A percentile compares a stretch with the other conserved stretches of the same genome.
These are phyloP conservation scores for Sorghum bicolor DNA, from an alignment of 176 grass and related monocot species.

Conservation along the genomic window DNA sequence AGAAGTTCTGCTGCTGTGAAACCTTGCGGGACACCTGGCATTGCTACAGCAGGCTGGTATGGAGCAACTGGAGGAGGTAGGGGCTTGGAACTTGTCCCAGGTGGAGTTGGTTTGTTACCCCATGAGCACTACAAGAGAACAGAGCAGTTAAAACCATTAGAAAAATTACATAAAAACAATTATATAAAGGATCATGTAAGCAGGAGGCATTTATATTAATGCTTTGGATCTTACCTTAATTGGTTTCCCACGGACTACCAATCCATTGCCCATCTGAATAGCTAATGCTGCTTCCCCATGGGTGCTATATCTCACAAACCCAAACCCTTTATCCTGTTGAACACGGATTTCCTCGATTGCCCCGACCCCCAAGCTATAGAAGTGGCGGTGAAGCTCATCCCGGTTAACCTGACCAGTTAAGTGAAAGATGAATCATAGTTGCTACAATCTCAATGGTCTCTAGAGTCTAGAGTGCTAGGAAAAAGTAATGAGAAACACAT, in stretches of 20 bases:
- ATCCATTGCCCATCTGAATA: slow-evolving; percentile 79
- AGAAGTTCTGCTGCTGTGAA: slow-evolving; percentile 62
- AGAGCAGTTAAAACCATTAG: not conserved
- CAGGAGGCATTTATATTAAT: slow-evolving; percentile 7
- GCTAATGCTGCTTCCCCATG: slow-evolving; percentile 77
- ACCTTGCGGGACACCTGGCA: slow-evolving; percentile 53
- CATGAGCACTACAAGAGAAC: slow-evolving; percentile 63
- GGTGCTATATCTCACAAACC: slow-evolving; percentile 74
- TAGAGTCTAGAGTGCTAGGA: not conserved
- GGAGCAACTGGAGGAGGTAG: slow-evolving; percentile 55
- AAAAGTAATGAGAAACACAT: slow-evolving; percentile 15
- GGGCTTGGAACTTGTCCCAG: slow-evolving; percentile 66
- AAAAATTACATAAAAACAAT: not conserved
- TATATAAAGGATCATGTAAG: not conserved
- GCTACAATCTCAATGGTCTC: not conserved
- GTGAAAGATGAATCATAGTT: slow-evolving; percentile 22
- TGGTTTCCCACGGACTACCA: slow-evolving; percentile 65
- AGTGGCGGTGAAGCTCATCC: slow-evolving; percentile 78
- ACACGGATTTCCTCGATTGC: slow-evolving; percentile 79
- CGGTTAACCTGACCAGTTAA: slow-evolving; percentile 59
- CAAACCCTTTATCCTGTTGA: slow-evolving; percentile 85
- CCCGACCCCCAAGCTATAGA: slow-evolving; percentile 70
- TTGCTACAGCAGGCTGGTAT: slow-evolving; percentile 53
- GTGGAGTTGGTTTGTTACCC: slow-evolving; percentile 76
- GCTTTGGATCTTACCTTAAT: slow-evolving; percentile 50